Conservation (phyloP, 495 filamentous ascomycete species). For the Aspergillus incahuasiensis region DNA sequence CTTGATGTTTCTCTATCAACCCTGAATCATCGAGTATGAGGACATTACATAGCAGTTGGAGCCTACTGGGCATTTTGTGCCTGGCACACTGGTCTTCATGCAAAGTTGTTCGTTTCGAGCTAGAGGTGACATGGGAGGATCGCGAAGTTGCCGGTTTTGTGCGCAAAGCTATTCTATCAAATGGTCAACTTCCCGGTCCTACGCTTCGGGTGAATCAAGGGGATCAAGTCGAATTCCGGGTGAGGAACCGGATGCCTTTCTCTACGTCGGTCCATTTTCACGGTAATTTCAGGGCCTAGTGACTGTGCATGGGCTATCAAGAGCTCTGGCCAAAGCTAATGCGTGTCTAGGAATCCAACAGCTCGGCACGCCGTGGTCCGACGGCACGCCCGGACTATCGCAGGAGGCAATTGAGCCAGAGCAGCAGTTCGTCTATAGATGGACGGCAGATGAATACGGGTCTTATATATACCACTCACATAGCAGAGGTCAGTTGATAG, state of each 20-base stretch:
- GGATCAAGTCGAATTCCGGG: conserved; percentile 56
- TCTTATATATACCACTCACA: conserved; percentile 50
- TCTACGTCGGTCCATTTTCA: conserved; percentile 52
- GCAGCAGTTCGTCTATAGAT: conserved; percentile 45
- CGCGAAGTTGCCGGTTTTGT: conserved; percentile 25
- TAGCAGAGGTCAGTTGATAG: conserved; percentile 45
- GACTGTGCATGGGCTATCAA: not conserved
- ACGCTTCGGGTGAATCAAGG: conserved; percentile 55
- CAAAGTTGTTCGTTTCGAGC: conserved; percentile 25
- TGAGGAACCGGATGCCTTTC: conserved; percentile 52
- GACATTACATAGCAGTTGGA: not conserved
- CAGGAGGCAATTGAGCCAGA: conserved; percentile 43
- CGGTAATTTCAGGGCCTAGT: conserved; percentile 20
- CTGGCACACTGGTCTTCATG: conserved; percentile 13
- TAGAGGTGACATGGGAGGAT: conserved; percentile 31
- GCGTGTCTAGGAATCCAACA: conserved; percentile 31
- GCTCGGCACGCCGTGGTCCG: conserved; percentile 43
- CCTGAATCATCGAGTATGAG: conserved; percentile 1
- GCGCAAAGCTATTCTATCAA: conserved; percentile 51
- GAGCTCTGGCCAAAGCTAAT: not conserved
- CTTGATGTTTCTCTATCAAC: not conserved
- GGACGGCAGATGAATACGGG: conserved; percentile 29
- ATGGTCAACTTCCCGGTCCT: conserved; percentile 58
- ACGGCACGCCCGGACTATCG: conserved; percentile 51
- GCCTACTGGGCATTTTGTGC: conserved; percentile 7